These are phyloP conservation scores for Tylopilus sp. DNA, from an alignment of 1,284 basidiomycete genomes.

Conservation along the genomic window DNA sequence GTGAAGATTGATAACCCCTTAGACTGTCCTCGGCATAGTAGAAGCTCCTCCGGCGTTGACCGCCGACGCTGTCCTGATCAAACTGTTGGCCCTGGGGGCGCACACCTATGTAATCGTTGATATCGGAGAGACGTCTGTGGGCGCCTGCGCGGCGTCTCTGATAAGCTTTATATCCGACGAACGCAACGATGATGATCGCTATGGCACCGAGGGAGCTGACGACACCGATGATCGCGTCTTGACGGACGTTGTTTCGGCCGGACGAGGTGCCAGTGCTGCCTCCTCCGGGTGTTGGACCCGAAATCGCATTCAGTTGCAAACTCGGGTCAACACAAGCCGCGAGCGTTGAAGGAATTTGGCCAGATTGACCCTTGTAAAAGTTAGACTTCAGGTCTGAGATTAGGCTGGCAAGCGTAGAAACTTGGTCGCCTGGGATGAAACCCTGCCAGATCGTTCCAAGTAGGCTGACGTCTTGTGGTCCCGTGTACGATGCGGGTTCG, in stretches of 20 bases:
- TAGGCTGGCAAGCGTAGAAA: constrained; percentile 51
- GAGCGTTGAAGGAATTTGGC: constrained; percentile 43
- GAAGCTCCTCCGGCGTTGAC: constrained; percentile 68
- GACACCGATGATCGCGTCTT: constrained; percentile 79
- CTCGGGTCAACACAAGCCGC: constrained; percentile 58
- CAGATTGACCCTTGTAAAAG: constrained; percentile 54
- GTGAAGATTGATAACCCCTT: constrained; percentile 46
- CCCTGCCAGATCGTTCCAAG: constrained; percentile 60
- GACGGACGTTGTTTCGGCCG: constrained; percentile 38
- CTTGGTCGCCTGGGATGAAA: constrained; percentile 50
- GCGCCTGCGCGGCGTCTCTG: constrained; percentile 57
- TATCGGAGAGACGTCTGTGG: constrained; percentile 61
- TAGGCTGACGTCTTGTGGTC: constrained; percentile 40
- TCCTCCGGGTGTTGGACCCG: constrained; percentile 35
- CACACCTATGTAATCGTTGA: constrained; percentile 32
- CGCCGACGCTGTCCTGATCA: constrained; percentile 69
- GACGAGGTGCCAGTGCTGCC: constrained; percentile 15
- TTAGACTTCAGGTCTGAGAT: constrained; percentile 51
- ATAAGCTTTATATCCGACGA: constrained; percentile 58
- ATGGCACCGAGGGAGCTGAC: constrained; percentile 71
- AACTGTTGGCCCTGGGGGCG: constrained; percentile 64
- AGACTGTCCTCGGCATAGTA: constrained; percentile 81
- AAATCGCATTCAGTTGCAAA: constrained; percentile 49
- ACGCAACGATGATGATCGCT: constrained; percentile 60
- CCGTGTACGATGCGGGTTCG: constrained; percentile 49